Evolutionary conservation across 257 asterid species (phyloP).

Genomic region (Ophiorrhiza pumila): DNA sequence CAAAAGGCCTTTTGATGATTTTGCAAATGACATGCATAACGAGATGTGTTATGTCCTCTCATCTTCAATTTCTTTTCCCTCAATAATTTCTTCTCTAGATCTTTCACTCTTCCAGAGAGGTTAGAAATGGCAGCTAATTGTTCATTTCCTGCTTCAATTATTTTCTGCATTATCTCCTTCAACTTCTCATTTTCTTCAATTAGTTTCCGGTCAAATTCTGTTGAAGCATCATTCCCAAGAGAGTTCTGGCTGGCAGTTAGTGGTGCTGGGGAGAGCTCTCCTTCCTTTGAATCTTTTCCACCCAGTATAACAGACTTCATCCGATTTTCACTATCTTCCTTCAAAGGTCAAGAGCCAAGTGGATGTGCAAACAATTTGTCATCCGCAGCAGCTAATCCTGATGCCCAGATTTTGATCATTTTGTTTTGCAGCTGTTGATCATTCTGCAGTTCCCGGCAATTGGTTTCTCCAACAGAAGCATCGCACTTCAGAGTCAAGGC

Average conservation of each 20-base stretch:
- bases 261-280: conserved; percentile 11
- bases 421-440: conserved; percentile 9
- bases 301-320: background rate
- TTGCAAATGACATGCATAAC: conserved; percentile 11
- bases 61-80: conserved; percentile 51
- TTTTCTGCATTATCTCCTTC: conserved; percentile 56
- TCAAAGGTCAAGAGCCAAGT: background rate
- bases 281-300: conserved; percentile 7
- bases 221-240: conserved; percentile 8
- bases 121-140: conserved; percentile 47
- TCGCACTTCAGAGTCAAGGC: background rate
- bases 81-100: conserved; percentile 53
- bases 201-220: conserved; percentile 34
- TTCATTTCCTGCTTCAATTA: conserved; percentile 52
- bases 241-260: conserved; percentile 17
- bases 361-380: background rate
- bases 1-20: conserved; percentile 8
- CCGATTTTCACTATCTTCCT: background rate
- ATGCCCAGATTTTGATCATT: background rate
- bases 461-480: background rate
- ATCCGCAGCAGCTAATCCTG: background rate
- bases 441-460: background rate
- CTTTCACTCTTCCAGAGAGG: conserved; percentile 55
- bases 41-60: conserved; percentile 17
- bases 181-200: conserved; percentile 58